Evolutionary conservation across 768 basidiomycete species (phyloP).

Genomic region (Rickenella mellea): DNA sequence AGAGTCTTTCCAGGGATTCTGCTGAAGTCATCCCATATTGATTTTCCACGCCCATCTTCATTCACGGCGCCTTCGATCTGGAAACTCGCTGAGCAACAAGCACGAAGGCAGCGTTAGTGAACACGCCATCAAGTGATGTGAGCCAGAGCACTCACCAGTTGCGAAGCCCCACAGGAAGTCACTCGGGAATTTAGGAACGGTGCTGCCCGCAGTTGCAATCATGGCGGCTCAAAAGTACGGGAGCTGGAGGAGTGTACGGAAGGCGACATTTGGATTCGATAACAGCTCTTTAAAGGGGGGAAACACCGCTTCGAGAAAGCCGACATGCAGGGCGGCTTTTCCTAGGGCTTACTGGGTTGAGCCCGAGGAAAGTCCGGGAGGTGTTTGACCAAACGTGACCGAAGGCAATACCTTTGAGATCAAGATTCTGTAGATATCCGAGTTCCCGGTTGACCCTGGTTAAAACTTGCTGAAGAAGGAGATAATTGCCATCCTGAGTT

Average conservation of each 20-base stretch:
- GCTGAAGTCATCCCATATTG: constrained; percentile 70
- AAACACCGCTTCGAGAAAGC: too few species aligned
- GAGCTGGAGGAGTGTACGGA: constrained; percentile 2
- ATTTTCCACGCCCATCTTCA: constrained; percentile 53
- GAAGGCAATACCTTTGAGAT: too few species aligned
- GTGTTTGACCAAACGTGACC: too few species aligned
- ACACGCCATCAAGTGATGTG: not conserved
- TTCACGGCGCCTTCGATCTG: constrained; percentile 65
- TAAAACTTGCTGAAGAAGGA: too few species aligned
- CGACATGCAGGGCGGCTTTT: too few species aligned
- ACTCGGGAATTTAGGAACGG: constrained; percentile 33
- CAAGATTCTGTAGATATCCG: too few species aligned
- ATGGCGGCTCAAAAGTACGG: not conserved
- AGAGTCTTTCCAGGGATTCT: constrained; percentile 56
- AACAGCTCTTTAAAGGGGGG: too few species aligned
- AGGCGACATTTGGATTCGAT: too few species aligned
- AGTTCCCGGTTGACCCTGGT: too few species aligned
- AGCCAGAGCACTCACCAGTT: constrained; percentile 36
- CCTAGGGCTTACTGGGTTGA: too few species aligned
- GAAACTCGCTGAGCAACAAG: constrained; percentile 41
- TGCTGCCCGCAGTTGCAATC: not conserved
- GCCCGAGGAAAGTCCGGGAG: too few species aligned
- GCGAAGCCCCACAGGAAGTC: constrained; percentile 68
- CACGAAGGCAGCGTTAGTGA: constrained; percentile 1
- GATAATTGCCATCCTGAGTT: too few species aligned